Conservation (phyloP, 2,329 filamentous ascomycete genomes). For the Colletotrichum agaves region DNA sequence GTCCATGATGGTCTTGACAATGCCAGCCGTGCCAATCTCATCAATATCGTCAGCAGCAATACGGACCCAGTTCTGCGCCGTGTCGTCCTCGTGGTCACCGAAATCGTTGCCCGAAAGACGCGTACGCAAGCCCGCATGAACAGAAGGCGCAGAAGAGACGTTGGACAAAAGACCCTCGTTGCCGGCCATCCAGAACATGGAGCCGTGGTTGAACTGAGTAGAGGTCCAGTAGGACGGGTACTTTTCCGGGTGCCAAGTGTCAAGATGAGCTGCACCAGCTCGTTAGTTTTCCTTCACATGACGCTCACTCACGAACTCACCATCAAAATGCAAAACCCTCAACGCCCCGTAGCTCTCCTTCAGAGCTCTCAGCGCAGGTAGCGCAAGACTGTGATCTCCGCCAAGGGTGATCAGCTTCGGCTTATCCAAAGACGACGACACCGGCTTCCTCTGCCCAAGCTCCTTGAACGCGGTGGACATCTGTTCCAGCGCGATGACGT, state of each 20-base stretch:
- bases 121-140: slow-evolving; percentile 86
- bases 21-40: slow-evolving; percentile 77
- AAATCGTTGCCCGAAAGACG: slow-evolving; percentile 74
- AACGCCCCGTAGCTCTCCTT: slow-evolving; percentile 70
- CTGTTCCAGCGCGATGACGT: slow-evolving; percentile 80
- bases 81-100: slow-evolving; percentile 77
- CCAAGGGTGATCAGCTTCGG: slow-evolving; percentile 75
- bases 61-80: slow-evolving; percentile 79
- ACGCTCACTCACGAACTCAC: slow-evolving; percentile 29
- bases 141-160: slow-evolving; percentile 73
- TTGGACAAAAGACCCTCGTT: slow-evolving; percentile 84
- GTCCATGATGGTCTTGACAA: slow-evolving; percentile 76
- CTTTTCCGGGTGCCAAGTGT: slow-evolving; percentile 85
- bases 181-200: slow-evolving; percentile 90
- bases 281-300: slow-evolving; percentile 37
- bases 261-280: slow-evolving; percentile 67
- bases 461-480: slow-evolving; percentile 85
- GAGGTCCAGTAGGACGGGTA: slow-evolving; percentile 81
- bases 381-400: slow-evolving; percentile 77
- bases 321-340: slow-evolving; percentile 80
- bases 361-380: slow-evolving; percentile 76
- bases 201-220: slow-evolving; percentile 85
- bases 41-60: slow-evolving; percentile 90
- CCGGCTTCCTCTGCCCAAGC: slow-evolving; percentile 60
- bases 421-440: slow-evolving; percentile 46